A percentile compares a stretch with the other conserved stretches of the same genome.
Conservation (phyloP, 257 asterid species). For the Lycium barbarum region DNA sequence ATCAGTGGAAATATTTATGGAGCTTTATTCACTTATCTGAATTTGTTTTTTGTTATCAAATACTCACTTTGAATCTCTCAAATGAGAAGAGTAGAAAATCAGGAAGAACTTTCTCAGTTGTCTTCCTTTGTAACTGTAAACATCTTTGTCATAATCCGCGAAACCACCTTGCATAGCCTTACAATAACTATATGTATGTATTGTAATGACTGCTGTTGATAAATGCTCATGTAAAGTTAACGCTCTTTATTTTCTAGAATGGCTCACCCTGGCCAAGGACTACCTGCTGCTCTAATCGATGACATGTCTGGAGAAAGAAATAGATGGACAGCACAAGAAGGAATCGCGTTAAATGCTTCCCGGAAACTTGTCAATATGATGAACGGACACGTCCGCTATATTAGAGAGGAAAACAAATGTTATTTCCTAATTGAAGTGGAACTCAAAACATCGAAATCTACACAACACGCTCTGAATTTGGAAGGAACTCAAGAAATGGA, state of each 20-base stretch:
- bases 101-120: not conserved
- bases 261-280: constrained; percentile 72
- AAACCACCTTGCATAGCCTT: constrained; percentile 3
- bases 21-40: not conserved
- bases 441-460: constrained; percentile 40
- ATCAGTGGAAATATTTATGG: not conserved
- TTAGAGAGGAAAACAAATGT: constrained; percentile 49
- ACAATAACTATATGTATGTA: not conserved
- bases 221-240: not conserved
- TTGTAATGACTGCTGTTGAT: not conserved
- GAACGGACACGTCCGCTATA: constrained; percentile 58
- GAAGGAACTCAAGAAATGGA: constrained; percentile 39
- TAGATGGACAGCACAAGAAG: constrained; percentile 48
- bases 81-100: not conserved
- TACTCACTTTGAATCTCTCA: not conserved
- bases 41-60: not conserved
- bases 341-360: constrained; percentile 54
- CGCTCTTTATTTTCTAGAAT: constrained; percentile 45
- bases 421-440: constrained; percentile 57
- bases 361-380: constrained; percentile 54
- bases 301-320: constrained; percentile 52
- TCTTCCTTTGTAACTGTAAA: not conserved
- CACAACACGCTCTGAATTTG: not conserved
- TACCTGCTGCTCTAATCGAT: constrained; percentile 56
- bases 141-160: not conserved